Evolutionary conservation across 495 filamentous ascomycete genomes (phyloP), one percentile per base, ranked within the genome.

Genomic region (Usnea hakonensis): DNA sequence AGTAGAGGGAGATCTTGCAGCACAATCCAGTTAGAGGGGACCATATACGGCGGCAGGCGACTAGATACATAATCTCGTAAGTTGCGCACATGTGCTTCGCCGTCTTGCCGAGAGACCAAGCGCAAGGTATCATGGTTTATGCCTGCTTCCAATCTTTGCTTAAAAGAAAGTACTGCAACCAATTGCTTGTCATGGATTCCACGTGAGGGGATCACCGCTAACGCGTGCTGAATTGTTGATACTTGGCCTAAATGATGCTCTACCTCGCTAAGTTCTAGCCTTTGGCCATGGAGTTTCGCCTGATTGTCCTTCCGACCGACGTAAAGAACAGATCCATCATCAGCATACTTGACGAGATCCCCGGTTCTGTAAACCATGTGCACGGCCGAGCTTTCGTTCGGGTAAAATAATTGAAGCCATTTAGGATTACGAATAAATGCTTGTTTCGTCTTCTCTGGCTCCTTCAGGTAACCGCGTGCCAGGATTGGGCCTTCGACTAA

Each of bases 401-500:
- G 23, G 4, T 50, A 50, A 50, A 50, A 50, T 0, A 3, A 3
- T 30, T 28, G 23, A 23, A 50, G 28, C 83, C 83, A 88, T 2
- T 62, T 61, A 5, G 83, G 85, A 48, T 81, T 69, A 48, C 76
- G 74, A 30, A 81, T 78, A 62, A 87, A 88, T 0, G 74, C 76
- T n/a, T 77, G 75, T 23, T 77, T 75, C 4, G 78, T 81, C 35
- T 85, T 87, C 62, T 77, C 75, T 7, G 76, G 76, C 8, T 80
- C 77, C 23, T 82, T 78, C 28, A 87, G 75, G 58, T 87, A 88
- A 0, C 79, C 83, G 4, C 79, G 75, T 0, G 80, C 84, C 21
- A 88, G 75, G 44, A 83, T 79, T 38, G 82, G 79, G 3, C 85
- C 85, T 68, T 86, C 82, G n/a, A 90, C 70, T 5, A 86, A 67